Conservation (phyloP, 768 basidiomycete species). For the Auricularia sp. region DNA sequence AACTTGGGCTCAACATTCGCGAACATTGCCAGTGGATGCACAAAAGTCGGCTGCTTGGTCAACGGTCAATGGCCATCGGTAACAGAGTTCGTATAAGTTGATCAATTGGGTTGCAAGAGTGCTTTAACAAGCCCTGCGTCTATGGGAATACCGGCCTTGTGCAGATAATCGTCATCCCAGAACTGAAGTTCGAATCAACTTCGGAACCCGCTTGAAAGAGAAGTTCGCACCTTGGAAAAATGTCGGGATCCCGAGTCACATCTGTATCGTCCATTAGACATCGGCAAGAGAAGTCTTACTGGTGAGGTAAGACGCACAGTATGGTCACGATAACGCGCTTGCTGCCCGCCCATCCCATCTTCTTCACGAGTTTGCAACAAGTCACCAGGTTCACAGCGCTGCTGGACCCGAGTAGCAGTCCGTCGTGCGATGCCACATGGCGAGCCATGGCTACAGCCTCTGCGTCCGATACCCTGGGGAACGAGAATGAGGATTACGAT, state of each 20-base stretch:
- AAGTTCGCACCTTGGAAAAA: slow-evolving; percentile 69
- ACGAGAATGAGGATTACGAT: slow-evolving; percentile 7
- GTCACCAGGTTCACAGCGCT: slow-evolving; percentile 96
- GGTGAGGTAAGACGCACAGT: slow-evolving; percentile 36
- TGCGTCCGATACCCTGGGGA: slow-evolving; percentile 72
- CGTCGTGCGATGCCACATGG: slow-evolving; percentile 47
- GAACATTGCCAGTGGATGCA: too few relatives aligned
- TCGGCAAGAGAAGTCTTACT: too few relatives aligned
- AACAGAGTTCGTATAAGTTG: too few relatives aligned
- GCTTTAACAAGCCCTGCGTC: slow-evolving; percentile 15
- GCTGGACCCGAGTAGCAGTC: slow-evolving; percentile 90
- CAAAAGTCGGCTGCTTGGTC: too few relatives aligned
- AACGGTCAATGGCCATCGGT: too few relatives aligned
- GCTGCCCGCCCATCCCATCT: slow-evolving; percentile 57
- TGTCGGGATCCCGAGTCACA: slow-evolving; percentile 89
- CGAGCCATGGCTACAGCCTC: slow-evolving; percentile 96
- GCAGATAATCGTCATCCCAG: slow-evolving; percentile 49
- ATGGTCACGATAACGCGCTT: slow-evolving; percentile 70
- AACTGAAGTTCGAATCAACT: slow-evolving; percentile 24
- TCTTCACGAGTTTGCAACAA: slow-evolving; percentile 68
- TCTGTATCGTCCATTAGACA: slow-evolving; percentile 26
- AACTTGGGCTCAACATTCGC: too few relatives aligned
- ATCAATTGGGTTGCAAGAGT: neutral
- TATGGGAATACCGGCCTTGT: slow-evolving; percentile 30
- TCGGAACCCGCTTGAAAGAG: neutral